Base-by-base conservation (phyloP, 176 grass and related monocot species). In the Cymbopogon citratus region DNA sequence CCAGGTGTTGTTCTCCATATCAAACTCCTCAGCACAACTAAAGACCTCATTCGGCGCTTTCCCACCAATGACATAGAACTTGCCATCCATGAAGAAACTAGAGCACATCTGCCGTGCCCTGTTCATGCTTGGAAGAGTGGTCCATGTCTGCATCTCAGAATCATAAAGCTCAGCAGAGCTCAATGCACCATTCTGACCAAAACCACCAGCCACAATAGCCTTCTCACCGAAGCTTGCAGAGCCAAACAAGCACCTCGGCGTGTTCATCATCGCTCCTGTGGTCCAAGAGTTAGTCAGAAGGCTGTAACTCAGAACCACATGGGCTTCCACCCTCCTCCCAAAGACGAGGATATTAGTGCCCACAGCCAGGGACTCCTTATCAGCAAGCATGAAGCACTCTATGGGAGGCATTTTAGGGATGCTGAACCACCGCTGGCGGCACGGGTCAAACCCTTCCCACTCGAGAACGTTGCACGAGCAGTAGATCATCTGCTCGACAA, bases 321-420 rank as follows among this genome's bases (percentile, higher is more conserved):
- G 85, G 8, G 80, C 72, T 9, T 70, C 73, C 78, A 90, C 79
- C 35, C 45, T 77, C 81, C 12, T 87, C 16, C 84, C 89, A 35
- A 91, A 87, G 23, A 90, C 84, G 70, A 90, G 84, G 33, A 90
- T 78, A 24, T 81, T 83, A 63, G 89, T 87, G 27, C 81, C 89
- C 27, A 91, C 85, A 1, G 89, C 89, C 31, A 91, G 77, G 41
- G 85, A 91, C 28, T 91, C 89, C 45, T 91, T 91, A 35, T 91
- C 81, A 2, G 81, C 73, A 24, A 48, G 71, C 3, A 48, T 81
- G 70, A 91, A 91, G 75, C 81, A 91, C n/a, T 91, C 85, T 45
- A 80, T 87, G 39, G 26, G 27, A 51, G 85, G 85, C 75, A 91
- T 87, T 62, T 43, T 35, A 38, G 81, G 80, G 41, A 84, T 69